A percentile compares a stretch with the other conserved stretches of the same genome.
phyloP scores from a whole-genome alignment of 192 early-diverging fungal species.

The Podila clonocystis region DNA sequence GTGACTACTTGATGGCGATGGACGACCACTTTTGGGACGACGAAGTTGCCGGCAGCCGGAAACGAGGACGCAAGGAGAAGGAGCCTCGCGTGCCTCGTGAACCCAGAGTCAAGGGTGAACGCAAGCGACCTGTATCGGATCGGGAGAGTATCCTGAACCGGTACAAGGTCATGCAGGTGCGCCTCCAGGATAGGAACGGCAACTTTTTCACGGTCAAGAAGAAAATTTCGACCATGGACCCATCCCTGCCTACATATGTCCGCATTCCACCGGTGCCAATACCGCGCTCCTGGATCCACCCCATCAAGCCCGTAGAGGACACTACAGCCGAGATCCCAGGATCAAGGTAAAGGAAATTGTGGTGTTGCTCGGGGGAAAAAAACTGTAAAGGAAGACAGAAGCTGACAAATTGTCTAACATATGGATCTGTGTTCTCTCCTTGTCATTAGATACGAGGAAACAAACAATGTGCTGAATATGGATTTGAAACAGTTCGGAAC shows the following conservation, averaged over 20 bases:
- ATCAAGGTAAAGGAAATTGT: conserved; percentile 37
- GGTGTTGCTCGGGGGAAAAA: too few relatives aligned
- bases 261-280: conserved; percentile 88
- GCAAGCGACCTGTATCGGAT: conserved; percentile 37
- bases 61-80: conserved; percentile 53
- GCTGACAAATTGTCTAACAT: background rate
- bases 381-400: background rate
- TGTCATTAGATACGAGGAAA: conserved; percentile 53
- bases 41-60: conserved; percentile 59
- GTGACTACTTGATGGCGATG: conserved; percentile 79
- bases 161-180: conserved; percentile 91
- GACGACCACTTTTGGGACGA: conserved; percentile 89
- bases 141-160: conserved; percentile 78
- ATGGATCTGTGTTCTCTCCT: background rate
- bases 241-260: conserved; percentile 87
- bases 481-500: conserved; percentile 68
- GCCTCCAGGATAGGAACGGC: conserved; percentile 84
- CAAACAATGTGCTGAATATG: conserved; percentile 55
- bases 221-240: conserved; percentile 83
- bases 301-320: conserved; percentile 66
- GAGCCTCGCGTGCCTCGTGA: conserved; percentile 60
- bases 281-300: conserved; percentile 87
- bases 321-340: conserved; percentile 23
- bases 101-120: conserved; percentile 45
- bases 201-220: conserved; percentile 89